phyloP scores from a whole-genome alignment of 1,284 basidiomycete species.

The Kwoniella shivajii region DNA sequence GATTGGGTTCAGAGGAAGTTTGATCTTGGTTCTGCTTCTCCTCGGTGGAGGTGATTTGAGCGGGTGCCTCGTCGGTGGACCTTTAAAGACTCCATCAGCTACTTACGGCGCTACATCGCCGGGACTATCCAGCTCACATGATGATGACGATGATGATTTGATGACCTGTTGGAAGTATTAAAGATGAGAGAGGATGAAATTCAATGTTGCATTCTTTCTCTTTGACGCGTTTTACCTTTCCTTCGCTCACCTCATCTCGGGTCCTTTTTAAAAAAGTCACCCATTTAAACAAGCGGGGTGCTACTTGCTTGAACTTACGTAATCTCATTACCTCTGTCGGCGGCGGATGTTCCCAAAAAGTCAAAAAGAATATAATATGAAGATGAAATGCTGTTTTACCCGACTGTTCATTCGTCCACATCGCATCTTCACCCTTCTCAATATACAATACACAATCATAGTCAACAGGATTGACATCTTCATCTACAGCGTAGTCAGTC shows the following conservation, averaged over 20 bases:
- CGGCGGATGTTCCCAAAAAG: too few relatives aligned
- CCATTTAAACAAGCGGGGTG: not conserved
- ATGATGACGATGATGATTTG: too few relatives aligned
- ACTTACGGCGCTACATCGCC: not conserved
- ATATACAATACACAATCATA: too few relatives aligned
- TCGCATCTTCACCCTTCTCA: too few relatives aligned
- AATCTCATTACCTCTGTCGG: not conserved
- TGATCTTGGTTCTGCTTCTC: not conserved
- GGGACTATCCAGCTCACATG: not conserved
- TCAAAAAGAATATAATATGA: too few relatives aligned
- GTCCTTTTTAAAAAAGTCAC: not conserved
- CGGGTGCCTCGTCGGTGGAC: constrained; percentile 1
- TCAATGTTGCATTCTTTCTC: too few relatives aligned
- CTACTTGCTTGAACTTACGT: not conserved
- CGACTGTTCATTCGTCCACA: not conserved
- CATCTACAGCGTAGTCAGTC: too few relatives aligned
- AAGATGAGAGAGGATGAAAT: too few relatives aligned
- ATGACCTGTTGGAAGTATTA: too few relatives aligned
- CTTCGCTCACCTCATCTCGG: too few relatives aligned
- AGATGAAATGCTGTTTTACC: constrained; percentile 1
- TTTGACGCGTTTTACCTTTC: not conserved
- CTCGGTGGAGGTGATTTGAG: not conserved
- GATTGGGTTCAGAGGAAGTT: not conserved
- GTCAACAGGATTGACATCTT: too few relatives aligned
- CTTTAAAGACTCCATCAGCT: not conserved